Conservation (phyloP, 2,329 filamentous ascomycete species). For the Ilyonectria mors-panacis region DNA sequence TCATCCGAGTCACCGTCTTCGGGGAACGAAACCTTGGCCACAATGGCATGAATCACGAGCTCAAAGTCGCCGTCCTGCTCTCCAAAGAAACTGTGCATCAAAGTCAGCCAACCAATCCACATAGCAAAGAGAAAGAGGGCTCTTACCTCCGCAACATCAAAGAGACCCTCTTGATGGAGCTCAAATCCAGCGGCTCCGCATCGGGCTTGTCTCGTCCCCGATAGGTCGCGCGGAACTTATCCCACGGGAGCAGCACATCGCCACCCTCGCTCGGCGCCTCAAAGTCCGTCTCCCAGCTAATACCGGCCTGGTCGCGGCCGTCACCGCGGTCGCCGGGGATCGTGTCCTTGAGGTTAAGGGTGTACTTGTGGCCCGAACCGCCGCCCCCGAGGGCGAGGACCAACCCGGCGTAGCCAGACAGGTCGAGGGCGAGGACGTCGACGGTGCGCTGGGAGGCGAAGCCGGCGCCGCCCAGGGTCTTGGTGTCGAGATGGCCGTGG, state of each 20-base stretch:
- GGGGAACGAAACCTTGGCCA: slow-evolving; percentile 41
- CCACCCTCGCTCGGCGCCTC: slow-evolving; percentile 47
- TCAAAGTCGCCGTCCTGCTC: slow-evolving; percentile 78
- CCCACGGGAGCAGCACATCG: slow-evolving; percentile 73
- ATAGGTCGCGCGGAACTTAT: slow-evolving; percentile 79
- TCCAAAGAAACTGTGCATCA: slow-evolving; percentile 77
- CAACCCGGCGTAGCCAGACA: slow-evolving; percentile 75
- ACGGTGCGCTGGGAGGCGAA: slow-evolving; percentile 85
- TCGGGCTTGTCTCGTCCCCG: slow-evolving; percentile 76
- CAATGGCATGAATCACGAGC: slow-evolving; percentile 50
- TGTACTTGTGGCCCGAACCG: slow-evolving; percentile 77
- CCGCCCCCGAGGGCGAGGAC: slow-evolving; percentile 65
- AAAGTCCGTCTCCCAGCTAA: slow-evolving; percentile 85
- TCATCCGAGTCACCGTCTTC: slow-evolving; percentile 33
- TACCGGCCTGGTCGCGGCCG: slow-evolving; percentile 78
- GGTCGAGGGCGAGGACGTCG: slow-evolving; percentile 72
- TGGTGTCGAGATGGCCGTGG: slow-evolving; percentile 79
- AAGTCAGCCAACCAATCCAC: slow-evolving; percentile 41
- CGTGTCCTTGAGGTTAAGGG: slow-evolving; percentile 81
- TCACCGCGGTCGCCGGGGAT: slow-evolving; percentile 71
- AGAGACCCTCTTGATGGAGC: slow-evolving; percentile 75
- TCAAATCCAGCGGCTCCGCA: slow-evolving; percentile 71
- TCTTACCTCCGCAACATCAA: slow-evolving; percentile 86
- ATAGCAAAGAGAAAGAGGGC: neutral
- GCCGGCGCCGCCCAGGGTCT: slow-evolving; percentile 82